Evolutionary conservation across 2,329 filamentous ascomycete species (phyloP), one percentile per base, ranked within the genome.

Genomic region (Pseudogymnoascus sp.): DNA sequence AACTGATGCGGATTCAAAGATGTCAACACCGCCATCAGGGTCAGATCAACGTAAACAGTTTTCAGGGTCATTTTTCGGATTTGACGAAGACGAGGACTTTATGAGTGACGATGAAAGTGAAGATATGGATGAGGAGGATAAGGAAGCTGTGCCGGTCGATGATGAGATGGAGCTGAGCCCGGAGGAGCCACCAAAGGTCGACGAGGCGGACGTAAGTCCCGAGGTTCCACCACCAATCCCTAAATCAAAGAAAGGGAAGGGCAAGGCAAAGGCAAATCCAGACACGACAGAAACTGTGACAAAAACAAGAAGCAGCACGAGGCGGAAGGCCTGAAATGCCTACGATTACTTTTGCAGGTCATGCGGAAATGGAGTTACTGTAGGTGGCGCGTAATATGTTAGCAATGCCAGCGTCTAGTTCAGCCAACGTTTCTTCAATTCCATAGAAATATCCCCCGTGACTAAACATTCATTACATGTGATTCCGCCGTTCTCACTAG

Each of bases 51-150:
- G 72, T 4, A 69, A 69, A 39, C 65, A 67, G 6, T 68, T 69
- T 53, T 59, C 69, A n/a, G 71, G 70, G 58, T 76, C 80, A 0
- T 90, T 91, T 69, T 88, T 87, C 67, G 89, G 88, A 0, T 93
- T 91, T 74, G 89, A 91, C 64, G 88, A 92, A 35, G 87, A 90
- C 60, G 88, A 91, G 53, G 86, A 89, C 68, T 88, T 87, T 64
- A 84, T 87, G 82, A 88, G 84, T 67, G 82, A 82, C 59, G 82
- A 86, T n/a, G 84, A 86, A 35, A 80, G 82, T 11, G 75, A 77
- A 39, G 37, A 36, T 30, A 53, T 57, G n/a, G 30, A 37, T 4
- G 9, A 25, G 11, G 61, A 65, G 53, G 66, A 68, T 25, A 65
- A 61, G 15, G 68, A 68, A 15, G 67, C 68, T 11, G 63, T 63